phyloP scores from a whole-genome alignment of 108 stramenopile genomes.

The Schizochytrium sp. region DNA sequence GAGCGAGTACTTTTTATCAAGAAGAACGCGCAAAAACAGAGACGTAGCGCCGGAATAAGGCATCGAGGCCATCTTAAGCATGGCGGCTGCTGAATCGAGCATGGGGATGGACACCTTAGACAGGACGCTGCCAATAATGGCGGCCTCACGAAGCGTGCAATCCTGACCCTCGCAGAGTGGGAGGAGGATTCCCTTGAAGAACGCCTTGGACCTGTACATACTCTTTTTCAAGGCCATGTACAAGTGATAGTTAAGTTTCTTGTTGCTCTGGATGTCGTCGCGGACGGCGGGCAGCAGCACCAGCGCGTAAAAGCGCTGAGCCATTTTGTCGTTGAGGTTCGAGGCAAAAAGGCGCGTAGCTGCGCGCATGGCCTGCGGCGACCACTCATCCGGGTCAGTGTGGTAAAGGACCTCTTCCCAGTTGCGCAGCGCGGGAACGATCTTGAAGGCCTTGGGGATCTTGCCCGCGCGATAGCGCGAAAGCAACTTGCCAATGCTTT shows the following conservation, averaged over 20 bases:
- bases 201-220: conserved; percentile 96
- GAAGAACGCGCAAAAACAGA: conserved; percentile 75
- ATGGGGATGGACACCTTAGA: conserved; percentile 84
- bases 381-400: conserved; percentile 91
- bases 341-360: conserved; percentile 95
- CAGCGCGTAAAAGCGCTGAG: conserved; percentile 92
- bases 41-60: conserved; percentile 86
- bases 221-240: conserved; percentile 83
- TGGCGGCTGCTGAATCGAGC: conserved; percentile 89
- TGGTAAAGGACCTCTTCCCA: conserved; percentile 97
- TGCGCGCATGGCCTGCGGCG: conserved; percentile 87
- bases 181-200: conserved; percentile 94
- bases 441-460: conserved; percentile 98
- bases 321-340: conserved; percentile 91
- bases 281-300: conserved; percentile 85
- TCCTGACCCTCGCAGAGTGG: conserved; percentile 74
- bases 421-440: conserved; percentile 82
- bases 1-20: conserved; percentile 95
- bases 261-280: conserved; percentile 76
- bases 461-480: conserved; percentile 86
- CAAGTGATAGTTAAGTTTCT: conserved; percentile 97
- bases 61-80: conserved; percentile 85
- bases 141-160: conserved; percentile 90
- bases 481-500: conserved; percentile 86
- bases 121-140: conserved; percentile 84